Evolutionary conservation across 179 eudicot species (phyloP).

Genomic region (Beta macrorhiza): DNA sequence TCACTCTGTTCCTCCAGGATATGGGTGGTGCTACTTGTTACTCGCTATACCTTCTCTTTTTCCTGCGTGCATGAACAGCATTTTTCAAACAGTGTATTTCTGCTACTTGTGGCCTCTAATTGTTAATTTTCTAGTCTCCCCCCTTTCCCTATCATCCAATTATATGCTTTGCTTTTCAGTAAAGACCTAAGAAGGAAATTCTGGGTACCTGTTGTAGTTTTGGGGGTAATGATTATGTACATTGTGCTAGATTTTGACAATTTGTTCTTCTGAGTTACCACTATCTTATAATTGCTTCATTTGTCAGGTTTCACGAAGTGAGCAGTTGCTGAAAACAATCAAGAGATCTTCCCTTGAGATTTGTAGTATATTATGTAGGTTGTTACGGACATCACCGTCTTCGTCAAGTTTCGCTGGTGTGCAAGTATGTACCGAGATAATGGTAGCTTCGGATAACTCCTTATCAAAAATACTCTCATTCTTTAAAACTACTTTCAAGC

Average conservation of each 20-base stretch:
- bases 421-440: conserved; percentile 60
- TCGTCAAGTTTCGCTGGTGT: conserved; percentile 50
- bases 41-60: neutral
- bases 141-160: no score
- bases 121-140: neutral
- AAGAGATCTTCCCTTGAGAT: conserved; percentile 58
- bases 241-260: neutral
- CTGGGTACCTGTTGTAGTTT: neutral
- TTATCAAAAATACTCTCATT: neutral
- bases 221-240: neutral
- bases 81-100: neutral
- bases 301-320: conserved; percentile 68
- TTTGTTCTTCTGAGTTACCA: neutral
- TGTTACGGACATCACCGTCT: conserved; percentile 45
- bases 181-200: neutral
- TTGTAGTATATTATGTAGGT: conserved; percentile 50
- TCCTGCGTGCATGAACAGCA: neutral
- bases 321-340: conserved; percentile 57
- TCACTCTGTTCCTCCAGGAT: neutral
- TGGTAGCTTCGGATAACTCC: conserved; percentile 34
- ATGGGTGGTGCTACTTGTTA: neutral
- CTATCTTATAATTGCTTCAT: neutral
- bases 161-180: neutral
- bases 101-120: neutral
- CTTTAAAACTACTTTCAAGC: neutral